Evolutionary conservation across 257 asterid species (phyloP).

Genomic region (Echium plantagineum): DNA sequence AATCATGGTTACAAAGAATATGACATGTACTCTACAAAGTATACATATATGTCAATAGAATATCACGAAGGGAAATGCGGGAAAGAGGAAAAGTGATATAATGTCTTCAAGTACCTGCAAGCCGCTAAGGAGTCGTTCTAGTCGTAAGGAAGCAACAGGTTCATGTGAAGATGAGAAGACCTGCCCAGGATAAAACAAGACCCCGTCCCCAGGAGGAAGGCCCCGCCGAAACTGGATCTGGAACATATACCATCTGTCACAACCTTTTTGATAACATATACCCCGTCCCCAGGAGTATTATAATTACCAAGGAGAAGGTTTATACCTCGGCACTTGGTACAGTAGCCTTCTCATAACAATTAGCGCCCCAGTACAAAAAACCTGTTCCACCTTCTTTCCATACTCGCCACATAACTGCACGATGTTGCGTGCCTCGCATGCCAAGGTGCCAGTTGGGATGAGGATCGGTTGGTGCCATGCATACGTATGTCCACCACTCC

Average conservation of each 20-base stretch:
- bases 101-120: conserved; percentile 50
- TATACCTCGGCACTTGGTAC: conserved; percentile 93
- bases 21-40: too few species aligned
- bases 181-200: conserved; percentile 87
- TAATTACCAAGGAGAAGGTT: conserved; percentile 8
- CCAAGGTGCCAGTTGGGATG: conserved; percentile 99
- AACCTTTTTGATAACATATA: too few species aligned
- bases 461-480: conserved; percentile 98
- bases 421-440: conserved; percentile 97
- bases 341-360: conserved; percentile 89
- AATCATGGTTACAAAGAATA: neutral
- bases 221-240: conserved; percentile 95
- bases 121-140: conserved; percentile 92
- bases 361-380: conserved; percentile 97
- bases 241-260: conserved; percentile 7
- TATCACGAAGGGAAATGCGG: neutral
- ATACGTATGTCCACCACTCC: conserved; percentile 99
- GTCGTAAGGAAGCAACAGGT: conserved; percentile 89
- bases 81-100: neutral
- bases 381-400: conserved; percentile 99
- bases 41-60: neutral
- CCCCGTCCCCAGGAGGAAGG: conserved; percentile 99
- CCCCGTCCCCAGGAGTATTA: too few species aligned
- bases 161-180: conserved; percentile 82
- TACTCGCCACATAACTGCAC: conserved; percentile 98